Evolutionary conservation across 345 rosid species (phyloP).

Genomic region (Acer yangbiense): DNA sequence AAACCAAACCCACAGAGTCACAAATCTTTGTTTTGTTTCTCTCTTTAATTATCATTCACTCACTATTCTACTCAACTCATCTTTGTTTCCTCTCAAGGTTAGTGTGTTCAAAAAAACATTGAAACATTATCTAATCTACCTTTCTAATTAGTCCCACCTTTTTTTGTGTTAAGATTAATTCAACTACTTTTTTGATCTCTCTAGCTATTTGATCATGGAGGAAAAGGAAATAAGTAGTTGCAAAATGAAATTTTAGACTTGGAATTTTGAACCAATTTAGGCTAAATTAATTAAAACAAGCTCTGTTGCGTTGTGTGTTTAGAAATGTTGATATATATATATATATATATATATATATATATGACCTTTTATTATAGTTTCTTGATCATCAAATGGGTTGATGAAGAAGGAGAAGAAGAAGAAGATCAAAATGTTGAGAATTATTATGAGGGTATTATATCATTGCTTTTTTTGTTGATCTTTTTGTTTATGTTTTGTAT

Average conservation of each 20-base stretch:
- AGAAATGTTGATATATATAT: neutral
- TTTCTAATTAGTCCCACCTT: constrained; percentile 42
- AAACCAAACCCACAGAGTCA: constrained; percentile 14
- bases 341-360: neutral
- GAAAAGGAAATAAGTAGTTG: neutral
- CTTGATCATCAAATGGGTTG: too few relatives aligned
- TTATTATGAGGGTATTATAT: neutral
- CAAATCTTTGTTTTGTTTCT: constrained; percentile 20
- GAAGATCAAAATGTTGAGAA: neutral
- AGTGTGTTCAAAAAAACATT: constrained; percentile 28
- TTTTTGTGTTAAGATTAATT: constrained; percentile 35
- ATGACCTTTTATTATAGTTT: neutral
- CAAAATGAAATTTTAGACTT: neutral
- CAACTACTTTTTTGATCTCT: neutral
- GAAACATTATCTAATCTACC: constrained; percentile 35
- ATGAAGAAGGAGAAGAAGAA: neutral
- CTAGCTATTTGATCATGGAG: constrained; percentile 14
- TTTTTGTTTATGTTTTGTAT: too few relatives aligned
- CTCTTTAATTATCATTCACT: constrained; percentile 22
- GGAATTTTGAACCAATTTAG: neutral
- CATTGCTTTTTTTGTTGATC: too few relatives aligned
- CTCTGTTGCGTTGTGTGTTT: neutral
- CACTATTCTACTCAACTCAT: neutral
- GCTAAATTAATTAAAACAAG: neutral
- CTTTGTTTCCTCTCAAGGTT: constrained; percentile 41